Evolutionary conservation across 768 basidiomycete genomes (phyloP).

Genomic region (Chalciporus piperatus): DNA sequence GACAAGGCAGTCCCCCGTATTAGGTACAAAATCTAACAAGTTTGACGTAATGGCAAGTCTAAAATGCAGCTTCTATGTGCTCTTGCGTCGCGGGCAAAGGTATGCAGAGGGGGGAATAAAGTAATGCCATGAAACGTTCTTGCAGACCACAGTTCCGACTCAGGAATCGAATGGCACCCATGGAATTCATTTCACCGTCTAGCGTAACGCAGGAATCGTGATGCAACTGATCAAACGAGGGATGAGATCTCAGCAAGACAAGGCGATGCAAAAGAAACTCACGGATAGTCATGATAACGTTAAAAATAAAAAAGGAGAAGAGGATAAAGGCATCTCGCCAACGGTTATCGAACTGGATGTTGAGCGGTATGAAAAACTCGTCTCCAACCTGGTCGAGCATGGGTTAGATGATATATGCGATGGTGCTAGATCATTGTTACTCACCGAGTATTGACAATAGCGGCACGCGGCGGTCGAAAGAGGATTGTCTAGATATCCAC

Average conservation of each 20-base stretch:
- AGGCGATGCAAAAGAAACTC: slow-evolving; percentile 11
- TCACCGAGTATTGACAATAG: slow-evolving; percentile 64
- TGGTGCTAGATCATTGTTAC: slow-evolving; percentile 5
- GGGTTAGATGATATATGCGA: background rate
- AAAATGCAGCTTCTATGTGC: too few relatives aligned
- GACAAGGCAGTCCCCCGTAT: background rate
- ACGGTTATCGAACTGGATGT: slow-evolving; percentile 56
- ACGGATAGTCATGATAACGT: slow-evolving; percentile 59
- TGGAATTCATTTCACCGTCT: too few relatives aligned
- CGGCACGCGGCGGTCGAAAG: slow-evolving; percentile 58
- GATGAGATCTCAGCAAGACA: background rate
- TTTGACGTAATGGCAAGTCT: too few relatives aligned
- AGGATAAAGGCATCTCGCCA: slow-evolving; percentile 72
- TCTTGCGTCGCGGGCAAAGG: too few relatives aligned
- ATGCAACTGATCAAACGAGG: slow-evolving; percentile 45
- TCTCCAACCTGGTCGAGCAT: slow-evolving; percentile 49
- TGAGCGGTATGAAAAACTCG: slow-evolving; percentile 65
- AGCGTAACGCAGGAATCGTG: slow-evolving; percentile 68
- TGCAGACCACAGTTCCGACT: background rate
- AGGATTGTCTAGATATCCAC: slow-evolving; percentile 75
- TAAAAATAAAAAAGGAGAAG: slow-evolving; percentile 69
- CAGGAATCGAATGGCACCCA: slow-evolving; percentile 2
- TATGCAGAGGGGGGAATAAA: too few relatives aligned
- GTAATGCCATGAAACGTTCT: too few relatives aligned
- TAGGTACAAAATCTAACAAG: background rate